Evolutionary conservation across 2,329 filamentous ascomycete species (phyloP), one percentile per base, ranked within the genome.

Genomic region (Stagonosporopsis rhizophila): DNA sequence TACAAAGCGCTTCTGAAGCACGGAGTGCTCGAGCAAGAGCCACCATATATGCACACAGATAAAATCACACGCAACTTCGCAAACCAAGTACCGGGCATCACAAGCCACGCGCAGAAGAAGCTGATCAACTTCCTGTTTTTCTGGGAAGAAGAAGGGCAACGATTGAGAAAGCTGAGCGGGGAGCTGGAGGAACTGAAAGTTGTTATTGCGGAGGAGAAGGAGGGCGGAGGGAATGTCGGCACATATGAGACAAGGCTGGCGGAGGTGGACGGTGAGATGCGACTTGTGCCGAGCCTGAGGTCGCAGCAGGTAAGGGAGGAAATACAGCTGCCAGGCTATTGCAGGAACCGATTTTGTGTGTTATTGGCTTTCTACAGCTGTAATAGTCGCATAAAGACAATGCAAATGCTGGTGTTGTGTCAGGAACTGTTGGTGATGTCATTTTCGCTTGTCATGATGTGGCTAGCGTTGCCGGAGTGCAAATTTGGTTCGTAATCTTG

Each of bases 71-170:
- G 40, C 27, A 44, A 49, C 19, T 55, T 49, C 12, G 45, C 52
- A 8, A 49, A 49, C 15, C 52, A 55, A n/a, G 45, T 55, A 3
- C 35, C 52, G 0, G 40, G 28, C 12, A 55, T 55, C 20, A 49
- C 52, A 4, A 55, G 45, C 20, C 45, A 49, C 8, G 45, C 52
- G 40, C 52, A 55, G 34, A 49, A 50, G 27, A 55, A 55, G 32
- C 45, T 55, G 11, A 49, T 55, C 45, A 49, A 49, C 20, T 55
- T 55, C 17, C 17, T 55, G 45, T 55, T 55, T n/a, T 55, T 55
- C 27, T 49, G 52, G 52, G 45, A 50, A 17, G 52, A 55, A 14
- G 52, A 55, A 14, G 39, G 52, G 5, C 46, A 45, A 12, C 45
- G 52, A 3, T 56, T 40, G 46, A 50, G 23, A 34, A 46, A 45